Conservation (phyloP, 495 filamentous ascomycete species). For the Penicillium robsamsonii region DNA sequence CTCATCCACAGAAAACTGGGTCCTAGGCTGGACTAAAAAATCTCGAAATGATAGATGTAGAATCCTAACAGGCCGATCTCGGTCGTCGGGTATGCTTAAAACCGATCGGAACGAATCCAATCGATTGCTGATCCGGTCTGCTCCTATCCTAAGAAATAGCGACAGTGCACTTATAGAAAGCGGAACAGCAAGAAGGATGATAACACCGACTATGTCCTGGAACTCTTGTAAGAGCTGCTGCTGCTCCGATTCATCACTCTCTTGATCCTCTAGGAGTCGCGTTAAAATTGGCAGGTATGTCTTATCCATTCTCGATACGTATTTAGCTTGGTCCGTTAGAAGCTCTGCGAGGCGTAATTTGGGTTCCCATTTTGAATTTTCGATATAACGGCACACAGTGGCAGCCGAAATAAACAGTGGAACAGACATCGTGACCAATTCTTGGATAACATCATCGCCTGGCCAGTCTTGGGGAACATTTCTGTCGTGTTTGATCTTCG, state of each 20-base stretch:
- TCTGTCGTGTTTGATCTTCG: slow-evolving; percentile 20
- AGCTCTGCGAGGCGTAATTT: slow-evolving; percentile 17
- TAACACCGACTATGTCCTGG: slow-evolving; percentile 24
- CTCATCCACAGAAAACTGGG: slow-evolving; percentile 20
- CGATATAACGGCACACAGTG: slow-evolving; percentile 30
- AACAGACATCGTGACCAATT: slow-evolving; percentile 22
- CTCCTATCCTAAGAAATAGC: slow-evolving; percentile 11
- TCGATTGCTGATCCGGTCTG: slow-evolving; percentile 11
- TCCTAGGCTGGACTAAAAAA: slow-evolving; percentile 15
- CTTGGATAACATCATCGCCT: slow-evolving; percentile 14
- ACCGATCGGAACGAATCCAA: slow-evolving; percentile 30
- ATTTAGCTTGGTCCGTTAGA: slow-evolving; percentile 16
- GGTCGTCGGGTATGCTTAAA: slow-evolving; percentile 26
- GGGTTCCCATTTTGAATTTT: slow-evolving; percentile 18
- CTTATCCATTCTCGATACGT: slow-evolving; percentile 21
- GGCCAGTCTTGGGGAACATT: slow-evolving; percentile 39
- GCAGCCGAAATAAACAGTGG: slow-evolving; percentile 35
- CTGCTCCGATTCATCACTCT: slow-evolving; percentile 5
- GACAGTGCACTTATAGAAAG: slow-evolving; percentile 24
- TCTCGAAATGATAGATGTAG: slow-evolving; percentile 15
- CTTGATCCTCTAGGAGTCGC: slow-evolving; percentile 20
- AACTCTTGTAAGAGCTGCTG: slow-evolving; percentile 23
- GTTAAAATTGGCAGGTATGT: slow-evolving; percentile 32
- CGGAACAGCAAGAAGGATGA: slow-evolving; percentile 27
- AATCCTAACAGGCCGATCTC: slow-evolving; percentile 14